Evolutionary conservation across 495 filamentous ascomycete species (phyloP), one percentile per base, ranked within the genome.

Genomic region (Cercophora samala): DNA sequence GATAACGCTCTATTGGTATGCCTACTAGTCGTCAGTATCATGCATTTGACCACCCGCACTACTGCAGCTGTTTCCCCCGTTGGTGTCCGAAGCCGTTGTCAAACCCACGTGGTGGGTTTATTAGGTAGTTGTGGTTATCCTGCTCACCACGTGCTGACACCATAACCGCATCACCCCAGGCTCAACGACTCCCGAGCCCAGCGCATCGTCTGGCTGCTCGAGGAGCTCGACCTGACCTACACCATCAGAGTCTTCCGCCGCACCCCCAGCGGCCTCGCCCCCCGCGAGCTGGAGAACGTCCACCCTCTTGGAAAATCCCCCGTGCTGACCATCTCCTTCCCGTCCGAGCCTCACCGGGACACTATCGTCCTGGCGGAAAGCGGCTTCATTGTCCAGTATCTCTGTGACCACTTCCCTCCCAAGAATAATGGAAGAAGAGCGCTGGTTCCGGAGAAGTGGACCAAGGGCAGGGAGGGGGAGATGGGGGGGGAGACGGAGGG

Each of bases 291-390:
- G 32, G 89, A 91, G 73, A 76, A 91, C 53, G 76, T 97, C 21
- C 93, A 97, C 74, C 89, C 91, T 0, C 83, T 97, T 8, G 93
- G 93, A 19, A 97, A 97, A 72, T 88, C 90, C 0, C 93, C 93
- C 3, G 72, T 94, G 5, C 75, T 97, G 64, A 83, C 82, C 8
- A 74, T 97, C 71, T 29, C 56, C 52, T 18, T 59, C n/a, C n/a
- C n/a, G n/a, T n/a, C n/a, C n/a, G n/a, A n/a, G 5, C 8, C 9
- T 4, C 63, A 52, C 18, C 68, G 60, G 37, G 79, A 85, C 69
- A 70, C 89, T 17, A 82, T 96, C 0, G 15, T 18, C 19, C 78
- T 97, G 24, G 93, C 92, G 19, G 93, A 97, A 73, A 92, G 90
- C 37, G 91, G 86, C 2, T 79, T 86, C 42, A 96, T 97, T 62